Evolutionary conservation across 176 grass and related monocot genomes (phyloP).

Genomic region (Thalia dealbata): DNA sequence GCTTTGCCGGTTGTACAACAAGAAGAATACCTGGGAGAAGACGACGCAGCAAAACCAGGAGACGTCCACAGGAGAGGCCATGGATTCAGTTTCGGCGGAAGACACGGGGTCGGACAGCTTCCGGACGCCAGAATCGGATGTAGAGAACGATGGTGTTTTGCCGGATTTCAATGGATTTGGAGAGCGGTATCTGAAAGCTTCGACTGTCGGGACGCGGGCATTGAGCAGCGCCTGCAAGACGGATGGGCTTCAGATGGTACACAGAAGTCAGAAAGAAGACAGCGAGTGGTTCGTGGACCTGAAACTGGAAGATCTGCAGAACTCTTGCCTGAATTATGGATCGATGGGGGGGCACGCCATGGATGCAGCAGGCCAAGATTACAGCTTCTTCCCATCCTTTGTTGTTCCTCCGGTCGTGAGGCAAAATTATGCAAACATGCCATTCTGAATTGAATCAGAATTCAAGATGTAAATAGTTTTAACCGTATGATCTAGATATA

Average conservation of each 20-base stretch:
- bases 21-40: constrained; percentile 19
- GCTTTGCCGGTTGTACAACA: constrained; percentile 20
- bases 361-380: constrained; percentile 6
- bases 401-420: neutral
- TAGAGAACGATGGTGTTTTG: neutral
- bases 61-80: neutral
- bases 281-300: constrained; percentile 15
- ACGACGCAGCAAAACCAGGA: neutral
- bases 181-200: neutral
- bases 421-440: neutral
- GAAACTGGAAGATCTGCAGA: constrained; percentile 19
- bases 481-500: neutral
- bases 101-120: constrained; percentile 6
- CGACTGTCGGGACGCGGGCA: neutral
- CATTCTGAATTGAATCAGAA: neutral
- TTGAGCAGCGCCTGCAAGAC: neutral
- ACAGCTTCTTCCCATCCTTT: neutral
- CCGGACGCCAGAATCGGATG: constrained; percentile 1
- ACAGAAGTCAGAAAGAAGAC: constrained; percentile 2
- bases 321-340: neutral
- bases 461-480: constrained; percentile 1
- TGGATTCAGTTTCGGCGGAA: constrained; percentile 1
- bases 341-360: neutral
- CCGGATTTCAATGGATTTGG: neutral
- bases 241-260: neutral